These are phyloP conservation scores for Cicer yamashitae DNA, from an alignment of 306 rosid species.

Conservation along the genomic window DNA sequence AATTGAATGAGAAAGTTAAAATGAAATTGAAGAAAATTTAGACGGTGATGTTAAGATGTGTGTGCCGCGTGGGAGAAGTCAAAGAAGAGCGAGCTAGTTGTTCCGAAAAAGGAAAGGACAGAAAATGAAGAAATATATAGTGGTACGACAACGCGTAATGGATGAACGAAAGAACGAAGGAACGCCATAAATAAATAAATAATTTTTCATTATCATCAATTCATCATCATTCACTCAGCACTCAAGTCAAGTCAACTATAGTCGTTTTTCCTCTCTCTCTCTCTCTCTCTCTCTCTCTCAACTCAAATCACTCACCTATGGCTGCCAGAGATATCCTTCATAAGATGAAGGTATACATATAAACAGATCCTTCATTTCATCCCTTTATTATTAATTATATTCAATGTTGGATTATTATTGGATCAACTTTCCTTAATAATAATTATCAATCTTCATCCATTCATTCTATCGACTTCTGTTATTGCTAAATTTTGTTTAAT, in stretches of 20 bases:
- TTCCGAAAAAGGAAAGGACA: too few species aligned
- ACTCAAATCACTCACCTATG: conserved; percentile 51
- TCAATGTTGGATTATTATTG: background rate
- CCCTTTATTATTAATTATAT: conserved; percentile 5
- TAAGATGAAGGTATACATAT: conserved; percentile 75
- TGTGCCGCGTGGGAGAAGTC: too few species aligned
- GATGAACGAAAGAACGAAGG: background rate
- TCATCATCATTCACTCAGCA: background rate
- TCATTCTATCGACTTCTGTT: conserved; percentile 1
- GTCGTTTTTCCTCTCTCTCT: conserved; percentile 9
- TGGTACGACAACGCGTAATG: too few species aligned
- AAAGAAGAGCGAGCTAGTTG: too few species aligned
- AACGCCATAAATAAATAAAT: background rate
- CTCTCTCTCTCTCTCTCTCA: conserved; percentile 18
- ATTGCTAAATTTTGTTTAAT: background rate
- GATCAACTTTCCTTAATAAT: background rate
- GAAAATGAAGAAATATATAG: too few species aligned
- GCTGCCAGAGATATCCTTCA: conserved; percentile 70
- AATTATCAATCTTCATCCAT: conserved; percentile 13
- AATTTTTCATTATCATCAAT: background rate
- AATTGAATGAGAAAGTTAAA: too few species aligned
- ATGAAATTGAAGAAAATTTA: too few species aligned
- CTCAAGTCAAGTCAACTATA: conserved; percentile 12
- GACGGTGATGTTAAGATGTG: too few species aligned
- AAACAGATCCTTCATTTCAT: background rate